These are phyloP conservation scores for Gracilariopsis chorda DNA, from an alignment of 23 red algal species.

Conservation along the genomic window DNA sequence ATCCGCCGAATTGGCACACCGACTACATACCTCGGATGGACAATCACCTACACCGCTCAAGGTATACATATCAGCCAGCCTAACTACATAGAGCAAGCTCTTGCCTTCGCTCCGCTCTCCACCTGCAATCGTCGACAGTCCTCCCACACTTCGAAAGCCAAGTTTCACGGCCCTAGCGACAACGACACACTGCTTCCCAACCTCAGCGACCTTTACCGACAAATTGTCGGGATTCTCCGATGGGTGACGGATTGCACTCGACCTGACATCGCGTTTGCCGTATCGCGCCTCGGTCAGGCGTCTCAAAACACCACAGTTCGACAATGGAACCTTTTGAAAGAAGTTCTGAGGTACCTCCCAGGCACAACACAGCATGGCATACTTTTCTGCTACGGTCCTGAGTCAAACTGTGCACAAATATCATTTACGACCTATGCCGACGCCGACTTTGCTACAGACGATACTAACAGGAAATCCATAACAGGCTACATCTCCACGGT, in stretches of 20 bases:
- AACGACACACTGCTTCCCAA: background rate
- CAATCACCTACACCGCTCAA: background rate
- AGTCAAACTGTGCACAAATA: background rate
- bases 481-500: background rate
- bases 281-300: background rate
- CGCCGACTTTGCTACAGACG: constrained; percentile 2
- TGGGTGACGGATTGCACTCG: background rate
- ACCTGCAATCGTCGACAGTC: background rate
- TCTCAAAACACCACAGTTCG: background rate
- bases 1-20: background rate
- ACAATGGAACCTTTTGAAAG: background rate
- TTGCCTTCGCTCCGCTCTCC: background rate
- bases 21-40: background rate
- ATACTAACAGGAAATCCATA: background rate
- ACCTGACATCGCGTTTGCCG: background rate
- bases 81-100: background rate
- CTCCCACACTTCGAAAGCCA: background rate
- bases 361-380: background rate
- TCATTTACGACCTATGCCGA: background rate
- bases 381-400: background rate
- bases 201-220: background rate
- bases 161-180: background rate
- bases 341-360: background rate
- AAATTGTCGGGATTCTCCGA: background rate
- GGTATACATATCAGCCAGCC: background rate